Evolutionary conservation across 805 yeast species (phyloP).

Genomic region (Yamadazyma laniorum): DNA sequence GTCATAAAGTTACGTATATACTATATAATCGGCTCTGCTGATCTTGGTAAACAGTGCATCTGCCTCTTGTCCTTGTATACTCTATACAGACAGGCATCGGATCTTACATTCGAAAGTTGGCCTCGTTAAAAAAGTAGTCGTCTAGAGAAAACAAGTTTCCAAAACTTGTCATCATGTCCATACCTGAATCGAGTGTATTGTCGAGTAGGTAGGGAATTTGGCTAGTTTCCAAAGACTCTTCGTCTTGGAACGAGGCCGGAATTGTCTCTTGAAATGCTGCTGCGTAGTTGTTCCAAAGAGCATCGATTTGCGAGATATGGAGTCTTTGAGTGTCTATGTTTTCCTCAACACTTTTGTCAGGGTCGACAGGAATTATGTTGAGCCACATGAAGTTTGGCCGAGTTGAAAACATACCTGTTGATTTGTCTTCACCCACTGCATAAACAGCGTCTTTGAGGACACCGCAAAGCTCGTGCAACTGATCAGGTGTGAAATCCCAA

Average conservation of each 20-base stretch:
- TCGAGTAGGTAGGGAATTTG: conserved; percentile 10
- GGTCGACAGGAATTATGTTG: conserved; percentile 12
- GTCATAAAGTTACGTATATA: no score
- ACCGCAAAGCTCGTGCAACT: conserved; percentile 12
- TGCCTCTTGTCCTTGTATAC: no score
- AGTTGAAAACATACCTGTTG: not conserved
- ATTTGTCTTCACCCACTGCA: not conserved
- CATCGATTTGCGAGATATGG: conserved; percentile 12
- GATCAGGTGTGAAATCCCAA: conserved; percentile 9
- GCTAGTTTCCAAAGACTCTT: conserved; percentile 2
- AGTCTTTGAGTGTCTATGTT: conserved; percentile 12
- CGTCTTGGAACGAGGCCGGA: conserved; percentile 11
- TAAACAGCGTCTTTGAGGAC: conserved; percentile 2
- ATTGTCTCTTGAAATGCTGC: conserved; percentile 6
- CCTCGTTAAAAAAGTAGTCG: conserved; percentile 10
- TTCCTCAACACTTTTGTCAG: conserved; percentile 6
- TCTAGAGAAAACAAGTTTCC: conserved; percentile 8
- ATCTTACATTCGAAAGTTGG: no score
- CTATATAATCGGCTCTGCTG: no score
- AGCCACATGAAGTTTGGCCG: conserved; percentile 7
- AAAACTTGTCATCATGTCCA: conserved; percentile 7
- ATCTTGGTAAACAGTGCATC: no score
- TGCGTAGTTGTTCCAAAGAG: conserved; percentile 10
- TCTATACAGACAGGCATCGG: no score
- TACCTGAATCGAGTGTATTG: conserved; percentile 1